Evolutionary conservation across 106 monocot genomes (phyloP), one percentile per base, ranked within the genome.

Genomic region (Alisma plantagoaquatica): DNA sequence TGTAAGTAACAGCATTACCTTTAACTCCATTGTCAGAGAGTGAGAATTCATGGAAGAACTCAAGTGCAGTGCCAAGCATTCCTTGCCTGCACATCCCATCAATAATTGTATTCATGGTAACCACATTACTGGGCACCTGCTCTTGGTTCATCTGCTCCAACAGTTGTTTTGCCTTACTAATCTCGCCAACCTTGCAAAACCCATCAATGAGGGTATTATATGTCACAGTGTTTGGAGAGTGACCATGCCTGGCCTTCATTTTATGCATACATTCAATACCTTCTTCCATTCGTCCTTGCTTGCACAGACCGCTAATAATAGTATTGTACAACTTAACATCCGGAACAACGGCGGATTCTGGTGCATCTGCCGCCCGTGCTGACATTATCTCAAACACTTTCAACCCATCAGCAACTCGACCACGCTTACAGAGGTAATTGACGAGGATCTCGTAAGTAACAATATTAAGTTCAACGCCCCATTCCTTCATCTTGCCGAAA

Each of bases 261-360:
- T 28, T 16, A 4, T 65, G 29, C 11, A 88, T 46, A 41, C 83
- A 31, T 2, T 10, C 7, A 0, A 84, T 10, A 0, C 54, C 84
- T 1, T 84, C 80, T n/a, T 65, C 25, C 8, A 75, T 17, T 32
- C 84, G 72, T 18, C 74, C 80, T 0, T 25, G 69, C 61, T 88
- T 94, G 48, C 87, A 87, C 22, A 94, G 42, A 29, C 87, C 87
- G 32, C 84, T 67, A 12, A 94, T 64, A 12, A 94, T 17, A 14
- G 54, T 77, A 41, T 81, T 94, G 23, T 68, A 94, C 10, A 31
- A 67, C 20, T 73, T 61, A 2, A 44, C 54, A 23, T 41, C 14
- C 26, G 46, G 38, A 3, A 25, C 15, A 14, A 19, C 42, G 21
- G 1, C 33, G 4, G 50, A 8, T 18, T 53, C 14, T 12, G 29